Conservation (phyloP, 352 stramenopile species). For the Phytopythium delawarense region DNA sequence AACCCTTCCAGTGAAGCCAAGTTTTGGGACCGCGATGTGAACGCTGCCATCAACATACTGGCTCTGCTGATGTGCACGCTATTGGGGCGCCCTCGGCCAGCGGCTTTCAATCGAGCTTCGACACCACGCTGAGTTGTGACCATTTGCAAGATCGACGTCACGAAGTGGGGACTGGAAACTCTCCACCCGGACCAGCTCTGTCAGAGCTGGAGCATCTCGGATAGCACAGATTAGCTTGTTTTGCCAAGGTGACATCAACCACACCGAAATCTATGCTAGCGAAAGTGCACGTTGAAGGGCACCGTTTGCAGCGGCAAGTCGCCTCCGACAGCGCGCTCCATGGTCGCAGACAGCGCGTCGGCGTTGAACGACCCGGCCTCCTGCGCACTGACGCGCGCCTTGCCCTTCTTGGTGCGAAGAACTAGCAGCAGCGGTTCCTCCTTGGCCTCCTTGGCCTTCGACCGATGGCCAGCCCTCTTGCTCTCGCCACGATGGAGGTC, state of each 20-base stretch:
- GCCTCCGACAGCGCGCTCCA: conserved; percentile 69
- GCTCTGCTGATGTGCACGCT: not conserved
- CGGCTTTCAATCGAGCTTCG: too few species aligned
- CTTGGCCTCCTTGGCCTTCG: conserved; percentile 19
- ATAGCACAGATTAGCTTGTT: too few species aligned
- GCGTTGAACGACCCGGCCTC: conserved; percentile 31
- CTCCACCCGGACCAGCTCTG: too few species aligned
- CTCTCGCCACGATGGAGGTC: conserved; percentile 11
- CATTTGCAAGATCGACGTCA: too few species aligned
- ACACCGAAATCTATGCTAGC: conserved; percentile 7
- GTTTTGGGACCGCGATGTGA: not conserved
- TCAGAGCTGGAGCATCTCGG: too few species aligned
- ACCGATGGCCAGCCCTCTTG: conserved; percentile 2
- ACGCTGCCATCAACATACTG: not conserved
- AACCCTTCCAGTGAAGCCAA: not conserved
- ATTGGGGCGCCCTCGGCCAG: too few species aligned
- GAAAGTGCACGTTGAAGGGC: conserved; percentile 33
- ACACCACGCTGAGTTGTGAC: too few species aligned
- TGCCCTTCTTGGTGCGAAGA: conserved; percentile 59
- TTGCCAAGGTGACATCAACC: too few species aligned
- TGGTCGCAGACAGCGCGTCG: conserved; percentile 53
- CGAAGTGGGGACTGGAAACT: too few species aligned
- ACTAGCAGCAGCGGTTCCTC: conserved; percentile 51
- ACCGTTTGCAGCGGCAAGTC: conserved; percentile 46
- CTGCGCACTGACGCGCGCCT: conserved; percentile 51